Conservation (phyloP, 139 green algal species). For the Chlorella vulgaris region DNA sequence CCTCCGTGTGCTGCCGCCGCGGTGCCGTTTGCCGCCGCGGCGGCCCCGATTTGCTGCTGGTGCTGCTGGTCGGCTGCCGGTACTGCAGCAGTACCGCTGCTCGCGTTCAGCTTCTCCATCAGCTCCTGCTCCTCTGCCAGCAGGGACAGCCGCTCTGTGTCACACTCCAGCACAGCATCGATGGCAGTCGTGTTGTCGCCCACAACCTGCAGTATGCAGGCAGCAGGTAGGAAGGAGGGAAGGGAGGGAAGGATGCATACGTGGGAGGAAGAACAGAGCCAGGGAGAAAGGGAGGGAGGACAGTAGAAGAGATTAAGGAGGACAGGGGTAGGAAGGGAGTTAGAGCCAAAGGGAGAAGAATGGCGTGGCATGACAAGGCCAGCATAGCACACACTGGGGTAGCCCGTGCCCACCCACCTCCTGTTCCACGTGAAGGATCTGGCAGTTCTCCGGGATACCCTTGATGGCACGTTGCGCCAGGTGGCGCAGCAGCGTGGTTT, state of each 20-base stretch:
- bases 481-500: constrained; percentile 87
- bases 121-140: constrained; percentile 76
- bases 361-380: too few relatives aligned
- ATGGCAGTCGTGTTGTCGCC: constrained; percentile 37
- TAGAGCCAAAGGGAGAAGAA: too few relatives aligned
- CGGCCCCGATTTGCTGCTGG: constrained; percentile 7
- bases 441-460: constrained; percentile 75
- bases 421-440: constrained; percentile 90
- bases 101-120: constrained; percentile 28
- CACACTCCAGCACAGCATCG: constrained; percentile 76
- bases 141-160: constrained; percentile 77
- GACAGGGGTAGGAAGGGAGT: too few relatives aligned
- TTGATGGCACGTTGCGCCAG: constrained; percentile 75
- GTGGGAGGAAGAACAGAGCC: too few relatives aligned
- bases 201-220: constrained; percentile 11
- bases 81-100: neutral
- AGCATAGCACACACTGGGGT: too few relatives aligned
- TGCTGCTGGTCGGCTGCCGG: neutral
- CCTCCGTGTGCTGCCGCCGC: too few relatives aligned
- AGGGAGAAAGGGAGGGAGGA: too few relatives aligned
- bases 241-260: too few relatives aligned
- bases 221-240: neutral
- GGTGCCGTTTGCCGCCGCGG: neutral
- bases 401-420: too few relatives aligned
- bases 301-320: too few relatives aligned